Evolutionary conservation across 257 asterid genomes (phyloP), one percentile per base, ranked within the genome.

Genomic region (Nicotiana attenuata): DNA sequence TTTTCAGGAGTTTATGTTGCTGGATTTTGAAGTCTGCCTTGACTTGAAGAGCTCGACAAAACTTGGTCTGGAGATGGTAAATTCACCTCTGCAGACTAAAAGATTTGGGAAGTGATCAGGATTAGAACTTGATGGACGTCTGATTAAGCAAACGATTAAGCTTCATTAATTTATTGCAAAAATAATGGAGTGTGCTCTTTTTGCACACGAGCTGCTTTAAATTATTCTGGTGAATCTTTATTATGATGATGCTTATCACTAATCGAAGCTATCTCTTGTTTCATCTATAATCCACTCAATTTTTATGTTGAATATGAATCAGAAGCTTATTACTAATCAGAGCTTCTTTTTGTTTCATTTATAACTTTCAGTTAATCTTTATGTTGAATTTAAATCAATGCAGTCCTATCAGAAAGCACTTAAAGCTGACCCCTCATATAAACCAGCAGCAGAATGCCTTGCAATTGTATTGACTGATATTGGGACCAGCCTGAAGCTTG

Each of bases 351-450:
- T 76, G 77, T 66, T 61, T 52, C 56, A 53, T 77, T 59, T 38
- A 55, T 76, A 83, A 41, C 53, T 15, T 56, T 84, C 78, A 24
- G 16, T 28, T 26, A 24, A 69, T 80, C 81, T 57, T 82, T 66
- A 66, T 77, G 59, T 79, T 81, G 82, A 26, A 45, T 71, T 80
- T 65, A 7, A 71, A 71, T 84, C 83, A 55, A 80, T 87, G 91
- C 97, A 96, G 99, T 93, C 94, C 91, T 94, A 96, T 91, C 96
- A 94, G 86, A 94, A 92, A 86, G 98, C 99, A 85, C 86, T 93
- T 31, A 86, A 81, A 89, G 94, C 94, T 52, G 98, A 96, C 82
- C 90, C 97, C 81, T 86, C 97, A 3, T 90, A 91, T 89, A 96
- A 93, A 90, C 90, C 91, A 60, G 99, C 99, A 9, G 92, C 95